Conservation (phyloP, 768 basidiomycete genomes). For the Naganishia vishniacii region DNA sequence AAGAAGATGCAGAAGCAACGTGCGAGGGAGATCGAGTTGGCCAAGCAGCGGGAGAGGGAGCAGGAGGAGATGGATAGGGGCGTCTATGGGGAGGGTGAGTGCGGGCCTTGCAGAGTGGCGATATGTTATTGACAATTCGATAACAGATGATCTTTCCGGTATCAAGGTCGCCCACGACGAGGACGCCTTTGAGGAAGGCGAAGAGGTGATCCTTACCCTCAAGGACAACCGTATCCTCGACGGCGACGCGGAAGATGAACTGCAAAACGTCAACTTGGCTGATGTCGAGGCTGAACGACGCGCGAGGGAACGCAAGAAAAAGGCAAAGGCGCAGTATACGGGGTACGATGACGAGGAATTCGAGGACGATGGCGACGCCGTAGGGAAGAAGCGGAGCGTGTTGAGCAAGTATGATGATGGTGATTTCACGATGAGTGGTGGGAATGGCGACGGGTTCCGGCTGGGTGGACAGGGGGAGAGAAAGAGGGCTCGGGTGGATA, state of each 20-base stretch:
- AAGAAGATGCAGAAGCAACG: slow-evolving; percentile 61
- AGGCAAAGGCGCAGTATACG: slow-evolving; percentile 82
- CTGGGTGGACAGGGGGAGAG: slow-evolving; percentile 60
- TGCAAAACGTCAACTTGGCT: slow-evolving; percentile 91
- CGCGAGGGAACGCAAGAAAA: slow-evolving; percentile 65
- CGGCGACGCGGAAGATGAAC: slow-evolving; percentile 89
- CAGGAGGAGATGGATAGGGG: slow-evolving; percentile 75
- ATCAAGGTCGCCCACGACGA: slow-evolving; percentile 95
- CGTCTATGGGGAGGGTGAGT: slow-evolving; percentile 83
- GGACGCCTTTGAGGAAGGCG: slow-evolving; percentile 83
- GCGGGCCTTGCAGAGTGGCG: not conserved
- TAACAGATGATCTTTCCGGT: slow-evolving; percentile 77
- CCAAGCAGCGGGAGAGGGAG: slow-evolving; percentile 69
- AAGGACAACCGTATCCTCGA: slow-evolving; percentile 94
- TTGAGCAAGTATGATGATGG: slow-evolving; percentile 92
- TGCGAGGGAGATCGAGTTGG: slow-evolving; percentile 72
- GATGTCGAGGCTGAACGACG: slow-evolving; percentile 60
- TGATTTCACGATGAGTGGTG: slow-evolving; percentile 58
- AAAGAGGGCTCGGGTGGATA: slow-evolving; percentile 22
- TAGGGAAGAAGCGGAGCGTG: slow-evolving; percentile 72
- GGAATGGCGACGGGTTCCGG: slow-evolving; percentile 67
- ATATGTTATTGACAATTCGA: not conserved
- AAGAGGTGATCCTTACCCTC: slow-evolving; percentile 89
- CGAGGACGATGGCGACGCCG: slow-evolving; percentile 53
- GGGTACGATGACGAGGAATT: slow-evolving; percentile 98